Evolutionary conservation across 2,329 filamentous ascomycete genomes (phyloP), one percentile per base, ranked within the genome.

Genomic region (Lecanoromycetidae sp.): DNA sequence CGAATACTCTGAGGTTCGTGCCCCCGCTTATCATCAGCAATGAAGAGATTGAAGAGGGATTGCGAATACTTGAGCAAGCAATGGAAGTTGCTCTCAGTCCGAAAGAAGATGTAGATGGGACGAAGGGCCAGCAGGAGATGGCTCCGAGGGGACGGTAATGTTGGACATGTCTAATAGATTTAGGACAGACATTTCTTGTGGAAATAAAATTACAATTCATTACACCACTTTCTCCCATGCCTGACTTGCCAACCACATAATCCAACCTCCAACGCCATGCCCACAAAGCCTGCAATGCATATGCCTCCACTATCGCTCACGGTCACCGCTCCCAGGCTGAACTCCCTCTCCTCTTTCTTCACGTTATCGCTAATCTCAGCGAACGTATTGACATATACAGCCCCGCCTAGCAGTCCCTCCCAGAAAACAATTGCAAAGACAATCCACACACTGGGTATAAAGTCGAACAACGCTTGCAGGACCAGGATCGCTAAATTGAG

Each of bases 371-470:
- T 82, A 52, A 98, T 95, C 61, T 93, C 85, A 0, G 88, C 87
- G 64, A 96, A 98, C 0, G 88, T 94, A 58, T 90, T 94, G 50
- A 96, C 88, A 58, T 98, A 98, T 0, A 96, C 91, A 3, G 87
- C 72, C 0, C 91, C 91, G 0, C 91, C 91, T 0, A 98, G 70
- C 10, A 96, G 64, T 0, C 91, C 91, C 62, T 96, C 91, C 90
- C 90, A 96, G 59, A 96, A 91, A 17, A 95, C 72, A 51, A 94
- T 70, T 19, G 76, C 50, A 58, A 94, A 95, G 1, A 96, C 71
- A n/a, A 94, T 57, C 60, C 87, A 95, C 20, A 95, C 84, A 22
- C 71, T 84, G 0, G 90, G 88, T 13, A 96, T 76, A 59, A 91
- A 93, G 60, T 82, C 74, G 59, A 81, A 79, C 53, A 95, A 60